Percentiles rank a stretch among this genome's conserved stretches.
Evolutionary conservation across 2,329 filamentous ascomycete genomes (phyloP).

Genomic region (Alternaria arborescens): DNA sequence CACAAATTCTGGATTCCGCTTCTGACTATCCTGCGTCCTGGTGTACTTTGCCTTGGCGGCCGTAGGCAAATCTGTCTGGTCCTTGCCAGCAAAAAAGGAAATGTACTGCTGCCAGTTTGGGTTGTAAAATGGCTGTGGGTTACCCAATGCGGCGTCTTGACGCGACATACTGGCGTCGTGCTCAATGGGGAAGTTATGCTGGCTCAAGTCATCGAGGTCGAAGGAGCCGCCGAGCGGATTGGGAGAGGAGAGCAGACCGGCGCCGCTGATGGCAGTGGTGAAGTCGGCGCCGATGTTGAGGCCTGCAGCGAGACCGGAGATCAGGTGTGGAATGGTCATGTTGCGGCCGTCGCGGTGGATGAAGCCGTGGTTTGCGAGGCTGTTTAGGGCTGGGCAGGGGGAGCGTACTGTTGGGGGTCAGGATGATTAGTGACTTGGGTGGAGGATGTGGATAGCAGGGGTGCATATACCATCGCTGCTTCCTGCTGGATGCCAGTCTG

Average conservation of each 20-base stretch:
- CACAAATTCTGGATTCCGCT: constrained; percentile 19
- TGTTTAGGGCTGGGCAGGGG: constrained; percentile 26
- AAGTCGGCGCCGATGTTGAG: constrained; percentile 32
- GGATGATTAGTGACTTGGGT: background rate
- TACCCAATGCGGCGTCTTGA: constrained; percentile 25
- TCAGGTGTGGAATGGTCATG: constrained; percentile 26
- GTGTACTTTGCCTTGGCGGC: constrained; percentile 22
- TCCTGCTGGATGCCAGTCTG: constrained; percentile 17
- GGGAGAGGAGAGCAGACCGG: constrained; percentile 22
- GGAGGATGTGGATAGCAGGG: background rate
- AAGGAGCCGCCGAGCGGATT: constrained; percentile 27
- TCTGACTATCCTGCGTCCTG: constrained; percentile 17
- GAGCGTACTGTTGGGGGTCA: constrained; percentile 15
- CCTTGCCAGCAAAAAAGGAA: constrained; percentile 20
- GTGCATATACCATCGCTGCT: constrained; percentile 18
- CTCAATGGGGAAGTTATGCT: constrained; percentile 34
- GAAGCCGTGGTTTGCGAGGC: constrained; percentile 32
- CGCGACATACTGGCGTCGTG: constrained; percentile 32
- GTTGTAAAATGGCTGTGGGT: constrained; percentile 13
- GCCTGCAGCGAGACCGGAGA: constrained; percentile 26
- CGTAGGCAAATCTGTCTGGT: constrained; percentile 19
- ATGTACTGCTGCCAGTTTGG: constrained; percentile 26
- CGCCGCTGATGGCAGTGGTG: constrained; percentile 21
- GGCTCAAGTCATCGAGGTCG: constrained; percentile 24
- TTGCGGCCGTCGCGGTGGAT: constrained; percentile 23